Conservation (phyloP, 2,329 filamentous ascomycete species). For the Fusarium sp. region DNA sequence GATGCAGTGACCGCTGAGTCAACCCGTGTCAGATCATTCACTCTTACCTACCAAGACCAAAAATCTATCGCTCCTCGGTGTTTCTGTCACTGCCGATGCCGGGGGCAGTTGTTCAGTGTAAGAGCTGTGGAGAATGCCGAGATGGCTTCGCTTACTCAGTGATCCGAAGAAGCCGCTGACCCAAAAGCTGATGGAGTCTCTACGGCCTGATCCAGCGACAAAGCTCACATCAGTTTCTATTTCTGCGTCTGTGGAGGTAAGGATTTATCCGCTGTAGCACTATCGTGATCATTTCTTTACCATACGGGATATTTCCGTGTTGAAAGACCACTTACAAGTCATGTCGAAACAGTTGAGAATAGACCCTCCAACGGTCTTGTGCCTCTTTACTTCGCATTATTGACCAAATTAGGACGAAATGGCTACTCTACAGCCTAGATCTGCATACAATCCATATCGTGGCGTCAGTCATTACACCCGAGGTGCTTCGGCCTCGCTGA, state of each 20-base stretch:
- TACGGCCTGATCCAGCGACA: not conserved
- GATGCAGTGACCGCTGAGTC: not conserved
- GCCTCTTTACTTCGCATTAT: not conserved
- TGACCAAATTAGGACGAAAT: not conserved
- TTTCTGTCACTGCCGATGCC: not conserved
- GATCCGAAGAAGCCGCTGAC: not conserved
- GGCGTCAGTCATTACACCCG: conserved; percentile 11
- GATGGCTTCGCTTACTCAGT: not conserved
- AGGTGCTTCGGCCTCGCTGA: conserved; percentile 3
- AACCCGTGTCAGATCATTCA: not conserved
- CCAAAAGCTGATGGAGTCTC: not conserved
- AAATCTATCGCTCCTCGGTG: not conserved
- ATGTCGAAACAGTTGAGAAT: not conserved
- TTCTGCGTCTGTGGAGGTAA: not conserved
- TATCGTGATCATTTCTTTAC: not conserved
- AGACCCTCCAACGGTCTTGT: not conserved
- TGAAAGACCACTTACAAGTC: not conserved
- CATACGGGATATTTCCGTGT: not conserved
- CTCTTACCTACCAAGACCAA: not conserved
- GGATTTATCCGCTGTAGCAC: not conserved
- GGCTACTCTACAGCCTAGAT: not conserved
- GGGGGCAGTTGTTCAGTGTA: not conserved
- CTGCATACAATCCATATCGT: not conserved
- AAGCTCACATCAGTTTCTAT: not conserved
- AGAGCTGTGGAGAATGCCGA: not conserved